phyloP scores from a whole-genome alignment of 805 yeast species.

The Metschnikowia sp. region DNA sequence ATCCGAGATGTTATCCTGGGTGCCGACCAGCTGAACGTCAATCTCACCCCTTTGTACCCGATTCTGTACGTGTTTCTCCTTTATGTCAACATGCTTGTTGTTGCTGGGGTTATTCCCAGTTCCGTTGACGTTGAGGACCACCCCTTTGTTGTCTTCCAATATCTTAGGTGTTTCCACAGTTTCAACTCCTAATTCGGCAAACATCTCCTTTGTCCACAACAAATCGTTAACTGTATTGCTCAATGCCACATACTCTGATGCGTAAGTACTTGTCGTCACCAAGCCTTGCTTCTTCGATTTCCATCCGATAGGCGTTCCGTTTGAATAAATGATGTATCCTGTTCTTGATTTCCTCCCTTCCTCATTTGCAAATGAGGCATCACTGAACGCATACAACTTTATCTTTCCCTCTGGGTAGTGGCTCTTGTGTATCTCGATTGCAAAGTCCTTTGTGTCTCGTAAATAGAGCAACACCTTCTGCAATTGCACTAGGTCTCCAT shows the following conservation, averaged over 20 bases:
- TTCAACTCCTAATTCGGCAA: background rate
- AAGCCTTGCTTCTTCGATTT: slow-evolving; percentile 2
- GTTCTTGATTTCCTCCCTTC: slow-evolving; percentile 1
- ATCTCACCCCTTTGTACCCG: background rate
- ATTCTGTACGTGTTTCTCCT: background rate
- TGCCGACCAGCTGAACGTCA: background rate
- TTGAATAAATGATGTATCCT: background rate
- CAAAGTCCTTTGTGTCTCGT: background rate
- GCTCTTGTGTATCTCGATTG: background rate
- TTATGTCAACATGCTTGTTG: slow-evolving; percentile 1
- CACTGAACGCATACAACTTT: slow-evolving; percentile 3
- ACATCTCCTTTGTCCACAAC: background rate
- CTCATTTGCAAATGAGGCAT: slow-evolving; percentile 2
- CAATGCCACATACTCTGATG: background rate
- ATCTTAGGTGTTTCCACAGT: background rate
- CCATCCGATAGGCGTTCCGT: background rate
- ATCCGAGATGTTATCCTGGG: slow-evolving; percentile 2
- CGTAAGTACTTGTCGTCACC: slow-evolving; percentile 1
- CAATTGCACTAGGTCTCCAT: background rate
- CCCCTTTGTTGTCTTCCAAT: slow-evolving; percentile 7
- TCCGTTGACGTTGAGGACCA: slow-evolving; percentile 4
- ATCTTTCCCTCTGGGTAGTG: background rate
- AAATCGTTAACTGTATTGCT: background rate
- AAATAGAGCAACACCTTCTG: background rate
- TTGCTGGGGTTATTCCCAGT: slow-evolving; percentile 3